phyloP scores from a whole-genome alignment of 768 basidiomycete species.

The Tulasnella sp. region DNA sequence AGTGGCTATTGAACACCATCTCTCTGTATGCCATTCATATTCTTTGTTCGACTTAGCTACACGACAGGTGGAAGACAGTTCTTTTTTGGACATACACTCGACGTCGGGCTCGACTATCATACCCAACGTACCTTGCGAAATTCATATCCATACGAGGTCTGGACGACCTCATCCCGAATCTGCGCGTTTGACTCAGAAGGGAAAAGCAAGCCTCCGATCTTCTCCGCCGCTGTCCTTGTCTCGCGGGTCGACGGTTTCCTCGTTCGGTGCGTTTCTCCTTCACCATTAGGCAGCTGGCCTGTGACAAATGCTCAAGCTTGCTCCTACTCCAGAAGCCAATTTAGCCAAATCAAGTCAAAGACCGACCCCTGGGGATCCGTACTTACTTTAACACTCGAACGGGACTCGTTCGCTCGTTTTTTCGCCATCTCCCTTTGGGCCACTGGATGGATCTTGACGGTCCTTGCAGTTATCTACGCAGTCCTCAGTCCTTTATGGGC shows the following conservation, averaged over 20 bases:
- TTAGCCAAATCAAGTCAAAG: not conserved
- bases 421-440: not conserved
- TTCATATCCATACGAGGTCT: not conserved
- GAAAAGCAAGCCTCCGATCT: not conserved
- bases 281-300: not conserved
- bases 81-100: not conserved
- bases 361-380: not conserved
- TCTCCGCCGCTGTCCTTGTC: not conserved
- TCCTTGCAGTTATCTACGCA: too few species aligned
- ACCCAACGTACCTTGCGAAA: not conserved
- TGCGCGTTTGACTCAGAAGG: not conserved
- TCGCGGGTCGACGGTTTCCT: not conserved
- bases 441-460: not conserved
- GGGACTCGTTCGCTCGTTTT: not conserved
- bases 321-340: not conserved
- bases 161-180: not conserved
- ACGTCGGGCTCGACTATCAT: not conserved
- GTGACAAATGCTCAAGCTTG: not conserved
- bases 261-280: not conserved
- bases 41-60: not conserved
- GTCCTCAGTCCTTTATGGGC: too few species aligned
- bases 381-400: not conserved
- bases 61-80: not conserved
- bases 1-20: not conserved
- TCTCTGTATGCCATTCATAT: not conserved